Percentiles rank a stretch among this genome's conserved stretches.
phyloP scores from a whole-genome alignment of 2,329 filamentous ascomycete genomes.

The Hypomyces perniciosus region DNA sequence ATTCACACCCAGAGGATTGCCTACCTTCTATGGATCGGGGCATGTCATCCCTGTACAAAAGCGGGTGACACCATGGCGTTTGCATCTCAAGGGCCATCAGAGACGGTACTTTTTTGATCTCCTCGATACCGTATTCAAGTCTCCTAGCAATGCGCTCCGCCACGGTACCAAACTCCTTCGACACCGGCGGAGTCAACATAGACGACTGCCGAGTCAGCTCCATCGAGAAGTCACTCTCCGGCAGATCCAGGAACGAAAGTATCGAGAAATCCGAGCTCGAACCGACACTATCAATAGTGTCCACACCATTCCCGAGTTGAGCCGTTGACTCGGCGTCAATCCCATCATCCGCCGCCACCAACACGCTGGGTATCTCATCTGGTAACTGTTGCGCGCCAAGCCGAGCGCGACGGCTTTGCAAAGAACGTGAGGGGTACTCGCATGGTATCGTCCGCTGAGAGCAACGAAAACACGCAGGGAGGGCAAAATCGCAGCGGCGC shows the following conservation, averaged over 20 bases:
- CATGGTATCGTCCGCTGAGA: conserved; percentile 41
- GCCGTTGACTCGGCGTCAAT: neutral
- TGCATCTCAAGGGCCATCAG: conserved; percentile 43
- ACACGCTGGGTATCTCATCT: neutral
- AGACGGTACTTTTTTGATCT: conserved; percentile 43
- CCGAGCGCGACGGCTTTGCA: neutral
- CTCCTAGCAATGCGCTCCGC: conserved; percentile 26
- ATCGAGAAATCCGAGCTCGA: conserved; percentile 8
- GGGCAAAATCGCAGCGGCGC: conserved; percentile 47
- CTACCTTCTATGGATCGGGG: conserved; percentile 45
- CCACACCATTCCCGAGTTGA: neutral
- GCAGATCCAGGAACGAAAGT: conserved; percentile 12
- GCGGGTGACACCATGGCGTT: conserved; percentile 48
- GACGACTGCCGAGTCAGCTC: conserved; percentile 20
- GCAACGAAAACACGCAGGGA: conserved; percentile 49
- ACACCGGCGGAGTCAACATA: conserved; percentile 19
- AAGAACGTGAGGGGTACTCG: conserved; percentile 32
- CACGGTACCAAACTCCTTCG: conserved; percentile 17
- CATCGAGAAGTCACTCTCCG: conserved; percentile 14
- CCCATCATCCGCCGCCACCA: neutral
- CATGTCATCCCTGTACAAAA: conserved; percentile 47
- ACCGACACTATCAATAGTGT: neutral
- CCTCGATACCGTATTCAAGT: conserved; percentile 41
- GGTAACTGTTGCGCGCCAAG: neutral
- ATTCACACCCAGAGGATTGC: neutral